Base-by-base conservation (phyloP, 495 filamentous ascomycete genomes). In the Echria macrotheca region DNA sequence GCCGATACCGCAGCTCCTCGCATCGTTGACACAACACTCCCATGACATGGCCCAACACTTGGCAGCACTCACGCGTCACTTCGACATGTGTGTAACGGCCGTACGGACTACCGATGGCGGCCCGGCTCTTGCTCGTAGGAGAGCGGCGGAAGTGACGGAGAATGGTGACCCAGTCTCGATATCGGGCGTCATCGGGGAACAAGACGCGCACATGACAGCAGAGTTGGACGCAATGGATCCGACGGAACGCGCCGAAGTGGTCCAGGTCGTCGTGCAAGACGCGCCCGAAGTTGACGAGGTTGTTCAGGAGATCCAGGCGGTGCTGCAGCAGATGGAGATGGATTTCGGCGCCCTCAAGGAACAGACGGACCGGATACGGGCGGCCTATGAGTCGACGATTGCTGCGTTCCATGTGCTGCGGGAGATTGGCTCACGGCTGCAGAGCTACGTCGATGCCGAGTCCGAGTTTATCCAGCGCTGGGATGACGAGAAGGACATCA, bases 51-150 rank as follows among this genome's bases (percentile, higher is more conserved):
- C 90, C 23, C 71, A 79, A 42, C 72, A 87, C 17, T 75, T 98
- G 1, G 80, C 91, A 54, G 86, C 84, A 2, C 73, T 98, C 17
- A 90, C 88, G n/a, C 74, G 74, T 11, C 94, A 98, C 67, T 97
- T 95, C 57, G 93, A 98, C 66, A 81, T 94, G 47, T 98, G 93
- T 59, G 88, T 93, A 17, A 90, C 82, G 3, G 94, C 94, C 0
- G 83, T 97, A 23, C 86, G 89, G 54, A 86, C 91, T 50, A 96
- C 91, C 1, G 91, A 97, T 70, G 93, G 91, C 19, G 90, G 89
- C 17, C 84, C 84, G 14, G 89, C 88, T 5, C 78, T 83, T 31
- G 73, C 78, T 31, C 74, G 80, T 28, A 69, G 72, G 25, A 74
- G 72, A 51, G 75, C 74, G 12, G 77, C 76, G 44, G 73, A 76